Percentiles rank a stretch among this genome's conserved stretches.
Conservation (phyloP, 2,329 filamentous ascomycete species). For the Emergomyces africanus region DNA sequence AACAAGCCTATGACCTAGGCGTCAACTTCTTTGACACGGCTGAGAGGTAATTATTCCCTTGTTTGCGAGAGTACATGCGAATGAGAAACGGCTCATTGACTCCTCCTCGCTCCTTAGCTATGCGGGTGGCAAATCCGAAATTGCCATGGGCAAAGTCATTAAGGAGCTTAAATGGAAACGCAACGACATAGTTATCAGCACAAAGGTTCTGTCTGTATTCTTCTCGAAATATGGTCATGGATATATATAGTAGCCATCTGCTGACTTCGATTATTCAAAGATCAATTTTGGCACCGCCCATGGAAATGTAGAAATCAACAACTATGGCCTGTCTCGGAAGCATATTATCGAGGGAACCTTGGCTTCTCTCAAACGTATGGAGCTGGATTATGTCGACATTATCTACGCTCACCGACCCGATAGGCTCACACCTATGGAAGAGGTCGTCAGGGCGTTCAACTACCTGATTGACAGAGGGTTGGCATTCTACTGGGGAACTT, state of each 20-base stretch:
- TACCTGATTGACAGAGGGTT: conserved; percentile 55
- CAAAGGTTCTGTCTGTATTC: conserved; percentile 15
- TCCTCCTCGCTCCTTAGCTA: conserved; percentile 22
- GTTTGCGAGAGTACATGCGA: not conserved
- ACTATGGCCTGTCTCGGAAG: conserved; percentile 55
- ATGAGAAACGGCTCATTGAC: conserved; percentile 2
- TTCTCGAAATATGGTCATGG: not conserved
- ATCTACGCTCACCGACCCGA: conserved; percentile 62
- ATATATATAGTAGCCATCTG: not conserved
- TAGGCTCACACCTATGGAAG: conserved; percentile 55
- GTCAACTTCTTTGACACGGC: conserved; percentile 49
- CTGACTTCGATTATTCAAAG: conserved; percentile 15
- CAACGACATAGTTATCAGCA: conserved; percentile 35
- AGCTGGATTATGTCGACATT: conserved; percentile 56
- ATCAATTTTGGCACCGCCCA: conserved; percentile 52
- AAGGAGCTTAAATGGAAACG: conserved; percentile 45
- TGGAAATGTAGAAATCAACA: conserved; percentile 52
- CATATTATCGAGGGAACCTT: conserved; percentile 56
- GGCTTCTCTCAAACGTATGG: conserved; percentile 46
- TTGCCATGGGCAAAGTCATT: conserved; percentile 43
- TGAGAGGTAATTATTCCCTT: conserved; percentile 25
- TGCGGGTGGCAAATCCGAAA: conserved; percentile 39
- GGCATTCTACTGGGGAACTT: conserved; percentile 60
- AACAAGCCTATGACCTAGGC: conserved; percentile 44
- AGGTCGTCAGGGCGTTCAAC: conserved; percentile 60